phyloP scores from a whole-genome alignment of 345 rosid genomes.

The Trapa incisa region DNA sequence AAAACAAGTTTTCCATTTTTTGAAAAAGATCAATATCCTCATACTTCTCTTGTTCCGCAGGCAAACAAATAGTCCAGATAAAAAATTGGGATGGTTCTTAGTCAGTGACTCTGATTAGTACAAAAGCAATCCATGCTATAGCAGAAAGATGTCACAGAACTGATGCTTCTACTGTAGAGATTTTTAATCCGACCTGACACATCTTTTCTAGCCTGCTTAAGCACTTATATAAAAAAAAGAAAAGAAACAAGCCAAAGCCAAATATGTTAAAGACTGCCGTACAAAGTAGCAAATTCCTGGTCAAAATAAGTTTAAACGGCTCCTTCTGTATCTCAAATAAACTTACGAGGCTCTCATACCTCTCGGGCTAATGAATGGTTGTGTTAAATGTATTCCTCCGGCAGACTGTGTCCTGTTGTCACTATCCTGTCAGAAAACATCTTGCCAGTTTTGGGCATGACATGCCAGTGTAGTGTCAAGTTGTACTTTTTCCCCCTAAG shows the following conservation, averaged over 20 bases:
- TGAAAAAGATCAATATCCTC: too few relatives aligned
- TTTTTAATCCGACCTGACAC: neutral
- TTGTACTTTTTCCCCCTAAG: slow-evolving; percentile 73
- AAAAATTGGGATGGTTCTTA: too few relatives aligned
- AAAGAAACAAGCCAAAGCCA: too few relatives aligned
- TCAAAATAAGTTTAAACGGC: neutral
- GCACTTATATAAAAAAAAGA: neutral
- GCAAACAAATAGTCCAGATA: too few relatives aligned
- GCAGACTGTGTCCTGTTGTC: slow-evolving; percentile 59
- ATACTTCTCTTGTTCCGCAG: too few relatives aligned
- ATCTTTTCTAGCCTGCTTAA: neutral
- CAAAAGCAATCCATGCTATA: neutral
- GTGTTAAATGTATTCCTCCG: slow-evolving; percentile 54
- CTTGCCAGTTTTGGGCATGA: slow-evolving; percentile 93
- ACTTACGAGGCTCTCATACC: neutral
- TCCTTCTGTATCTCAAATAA: neutral
- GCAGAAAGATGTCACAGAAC: neutral
- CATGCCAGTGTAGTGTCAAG: slow-evolving; percentile 89
- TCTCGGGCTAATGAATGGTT: neutral
- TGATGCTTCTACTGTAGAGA: neutral
- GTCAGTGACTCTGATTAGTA: too few relatives aligned
- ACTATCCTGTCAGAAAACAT: slow-evolving; percentile 64
- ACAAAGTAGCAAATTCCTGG: too few relatives aligned
- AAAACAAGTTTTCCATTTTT: too few relatives aligned
- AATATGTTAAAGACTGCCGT: neutral